Percentiles rank a stretch among this genome's conserved stretches.
Evolutionary conservation across 176 grass and related monocot species (phyloP).

Genomic region (Poa pratensis): DNA sequence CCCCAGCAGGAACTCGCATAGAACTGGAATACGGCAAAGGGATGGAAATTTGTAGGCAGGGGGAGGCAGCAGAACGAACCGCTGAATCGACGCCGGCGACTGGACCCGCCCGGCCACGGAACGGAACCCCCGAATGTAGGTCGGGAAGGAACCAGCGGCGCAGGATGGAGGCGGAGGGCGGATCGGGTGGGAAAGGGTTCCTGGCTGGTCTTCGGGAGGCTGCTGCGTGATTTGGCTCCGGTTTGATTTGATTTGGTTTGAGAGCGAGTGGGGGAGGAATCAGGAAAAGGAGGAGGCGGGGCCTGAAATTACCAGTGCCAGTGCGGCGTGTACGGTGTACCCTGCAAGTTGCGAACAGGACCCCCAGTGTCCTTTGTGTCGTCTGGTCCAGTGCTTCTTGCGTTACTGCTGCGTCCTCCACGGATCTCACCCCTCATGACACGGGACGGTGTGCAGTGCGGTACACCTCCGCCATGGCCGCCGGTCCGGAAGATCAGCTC

Average conservation of each 20-base stretch:
- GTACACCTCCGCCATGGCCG: no score
- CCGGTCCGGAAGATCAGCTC: no score
- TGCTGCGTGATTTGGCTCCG: slow-evolving; percentile 16
- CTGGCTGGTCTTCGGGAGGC: background rate
- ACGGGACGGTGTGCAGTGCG: no score
- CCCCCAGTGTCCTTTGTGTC: slow-evolving; percentile 11
- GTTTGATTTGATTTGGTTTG: slow-evolving; percentile 24
- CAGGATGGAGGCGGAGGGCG: background rate
- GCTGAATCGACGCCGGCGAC: background rate
- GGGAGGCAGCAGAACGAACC: background rate
- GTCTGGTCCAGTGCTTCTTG: background rate
- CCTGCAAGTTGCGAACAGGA: background rate
- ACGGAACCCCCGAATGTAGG: background rate
- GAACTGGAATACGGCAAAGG: background rate
- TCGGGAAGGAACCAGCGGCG: background rate
- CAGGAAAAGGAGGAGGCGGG: background rate
- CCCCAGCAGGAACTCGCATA: background rate
- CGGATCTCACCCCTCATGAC: no score
- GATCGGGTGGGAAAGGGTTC: background rate
- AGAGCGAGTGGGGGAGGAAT: background rate
- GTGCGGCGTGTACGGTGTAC: slow-evolving; percentile 17
- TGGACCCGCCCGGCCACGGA: background rate
- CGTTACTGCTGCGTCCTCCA: no score
- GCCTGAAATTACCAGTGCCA: slow-evolving; percentile 2
- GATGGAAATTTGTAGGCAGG: background rate